These are phyloP conservation scores for Metschnikowia gruessii DNA, from an alignment of 805 yeast genomes.

Conservation along the genomic window DNA sequence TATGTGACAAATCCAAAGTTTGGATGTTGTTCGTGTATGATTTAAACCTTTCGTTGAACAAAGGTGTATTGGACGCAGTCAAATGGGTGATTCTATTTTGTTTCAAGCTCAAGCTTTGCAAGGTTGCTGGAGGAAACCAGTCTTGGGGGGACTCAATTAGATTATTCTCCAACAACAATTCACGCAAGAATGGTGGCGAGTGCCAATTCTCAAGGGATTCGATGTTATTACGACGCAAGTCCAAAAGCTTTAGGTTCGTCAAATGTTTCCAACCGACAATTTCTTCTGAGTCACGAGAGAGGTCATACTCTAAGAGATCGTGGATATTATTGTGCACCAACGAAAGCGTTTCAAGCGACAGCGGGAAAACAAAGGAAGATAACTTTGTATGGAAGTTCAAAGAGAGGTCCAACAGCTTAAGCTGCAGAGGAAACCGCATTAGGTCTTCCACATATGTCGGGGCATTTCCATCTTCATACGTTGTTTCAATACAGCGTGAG, in stretches of 20 bases:
- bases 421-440: conserved; percentile 23
- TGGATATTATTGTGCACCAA: conserved; percentile 27
- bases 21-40: conserved; percentile 4
- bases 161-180: too few species aligned
- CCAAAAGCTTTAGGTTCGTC: conserved; percentile 22
- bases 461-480: neutral
- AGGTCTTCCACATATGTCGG: conserved; percentile 13
- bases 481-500: conserved; percentile 17
- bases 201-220: conserved; percentile 15
- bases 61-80: conserved; percentile 13
- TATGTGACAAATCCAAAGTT: conserved; percentile 18
- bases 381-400: conserved; percentile 24
- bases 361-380: conserved; percentile 24
- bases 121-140: conserved; percentile 22
- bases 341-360: conserved; percentile 22
- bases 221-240: conserved; percentile 24
- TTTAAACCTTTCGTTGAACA: conserved; percentile 2
- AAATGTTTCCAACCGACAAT: conserved; percentile 26
- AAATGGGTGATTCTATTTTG: conserved; percentile 14
- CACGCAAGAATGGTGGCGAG: too few species aligned
- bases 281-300: conserved; percentile 2
- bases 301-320: conserved; percentile 23
- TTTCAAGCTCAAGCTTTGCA: conserved; percentile 15
- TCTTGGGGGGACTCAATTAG: too few species aligned
- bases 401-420: conserved; percentile 23